Conservation (phyloP, 305 asterid genomes). For the Rubia balearica region DNA sequence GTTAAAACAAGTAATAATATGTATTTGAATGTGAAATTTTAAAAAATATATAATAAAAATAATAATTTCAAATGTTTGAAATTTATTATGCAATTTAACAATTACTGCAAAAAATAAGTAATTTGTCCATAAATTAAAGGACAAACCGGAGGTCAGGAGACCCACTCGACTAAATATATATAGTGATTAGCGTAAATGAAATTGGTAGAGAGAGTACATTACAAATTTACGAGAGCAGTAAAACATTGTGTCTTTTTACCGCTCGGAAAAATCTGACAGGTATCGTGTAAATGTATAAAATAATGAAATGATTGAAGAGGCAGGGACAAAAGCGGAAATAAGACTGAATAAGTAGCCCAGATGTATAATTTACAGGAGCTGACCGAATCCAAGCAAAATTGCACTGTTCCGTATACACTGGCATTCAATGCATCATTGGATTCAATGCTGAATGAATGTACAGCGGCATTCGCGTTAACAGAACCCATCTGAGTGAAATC, state of each 20-base stretch:
- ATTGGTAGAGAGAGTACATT: too few species aligned
- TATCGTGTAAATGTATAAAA: slow-evolving; percentile 1
- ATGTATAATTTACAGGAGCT: background rate
- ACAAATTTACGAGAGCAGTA: background rate
- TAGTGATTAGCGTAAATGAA: too few species aligned
- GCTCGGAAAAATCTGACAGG: slow-evolving; percentile 1
- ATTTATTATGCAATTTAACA: too few species aligned
- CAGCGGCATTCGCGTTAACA: background rate
- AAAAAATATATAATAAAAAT: too few species aligned
- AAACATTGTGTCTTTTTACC: background rate
- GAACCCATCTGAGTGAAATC: background rate
- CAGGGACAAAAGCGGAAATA: slow-evolving; percentile 12
- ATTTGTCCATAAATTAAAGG: too few species aligned
- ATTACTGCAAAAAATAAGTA: too few species aligned
- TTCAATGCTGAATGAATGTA: background rate
- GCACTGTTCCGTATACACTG: background rate
- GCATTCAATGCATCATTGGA: slow-evolving; percentile 11
- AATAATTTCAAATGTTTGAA: too few species aligned
- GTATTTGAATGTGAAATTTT: too few species aligned
- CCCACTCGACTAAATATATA: too few species aligned
- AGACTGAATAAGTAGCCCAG: background rate
- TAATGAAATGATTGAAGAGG: slow-evolving; percentile 2
- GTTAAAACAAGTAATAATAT: too few species aligned
- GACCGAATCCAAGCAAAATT: slow-evolving; percentile 2
- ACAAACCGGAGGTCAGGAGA: too few species aligned